Percentiles rank a stretch among this genome's conserved stretches.
Evolutionary conservation across 2,329 filamentous ascomycete species (phyloP).

Genomic region (Boeremia exigua): DNA sequence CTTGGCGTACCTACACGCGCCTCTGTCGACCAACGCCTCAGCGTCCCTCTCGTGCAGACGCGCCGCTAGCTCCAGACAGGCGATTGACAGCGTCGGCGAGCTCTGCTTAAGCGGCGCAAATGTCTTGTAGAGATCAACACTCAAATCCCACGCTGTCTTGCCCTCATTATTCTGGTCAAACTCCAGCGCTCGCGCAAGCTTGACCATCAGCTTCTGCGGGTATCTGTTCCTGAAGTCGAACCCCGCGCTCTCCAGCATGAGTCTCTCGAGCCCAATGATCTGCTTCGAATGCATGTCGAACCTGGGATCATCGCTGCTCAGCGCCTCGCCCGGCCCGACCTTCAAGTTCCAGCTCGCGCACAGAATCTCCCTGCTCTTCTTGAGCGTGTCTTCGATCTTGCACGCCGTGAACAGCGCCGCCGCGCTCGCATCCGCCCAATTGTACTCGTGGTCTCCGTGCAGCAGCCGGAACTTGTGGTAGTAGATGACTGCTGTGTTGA

Average conservation of each 20-base stretch:
- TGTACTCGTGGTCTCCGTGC: constrained; percentile 85
- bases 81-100: constrained; percentile 82
- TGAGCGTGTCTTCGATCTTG: constrained; percentile 97
- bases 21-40: constrained; percentile 54
- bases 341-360: constrained; percentile 90
- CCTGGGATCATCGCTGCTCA: constrained; percentile 80
- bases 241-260: constrained; percentile 89
- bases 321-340: constrained; percentile 67
- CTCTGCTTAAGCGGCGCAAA: constrained; percentile 91
- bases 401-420: constrained; percentile 91
- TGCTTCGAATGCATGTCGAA: constrained; percentile 81
- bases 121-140: constrained; percentile 89
- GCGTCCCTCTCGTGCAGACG: constrained; percentile 67
- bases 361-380: constrained; percentile 92
- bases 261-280: constrained; percentile 86
- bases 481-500: constrained; percentile 88
- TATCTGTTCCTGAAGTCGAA: constrained; percentile 94
- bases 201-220: constrained; percentile 83
- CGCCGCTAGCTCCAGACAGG: constrained; percentile 79
- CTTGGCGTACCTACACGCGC: constrained; percentile 54
- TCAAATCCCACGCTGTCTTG: constrained; percentile 77
- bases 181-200: constrained; percentile 70
- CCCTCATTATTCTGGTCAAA: constrained; percentile 64
- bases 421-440: constrained; percentile 81
- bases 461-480: constrained; percentile 92